These are phyloP conservation scores for Lactarius vividus DNA, from an alignment of 768 basidiomycete species.

Conservation along the genomic window DNA sequence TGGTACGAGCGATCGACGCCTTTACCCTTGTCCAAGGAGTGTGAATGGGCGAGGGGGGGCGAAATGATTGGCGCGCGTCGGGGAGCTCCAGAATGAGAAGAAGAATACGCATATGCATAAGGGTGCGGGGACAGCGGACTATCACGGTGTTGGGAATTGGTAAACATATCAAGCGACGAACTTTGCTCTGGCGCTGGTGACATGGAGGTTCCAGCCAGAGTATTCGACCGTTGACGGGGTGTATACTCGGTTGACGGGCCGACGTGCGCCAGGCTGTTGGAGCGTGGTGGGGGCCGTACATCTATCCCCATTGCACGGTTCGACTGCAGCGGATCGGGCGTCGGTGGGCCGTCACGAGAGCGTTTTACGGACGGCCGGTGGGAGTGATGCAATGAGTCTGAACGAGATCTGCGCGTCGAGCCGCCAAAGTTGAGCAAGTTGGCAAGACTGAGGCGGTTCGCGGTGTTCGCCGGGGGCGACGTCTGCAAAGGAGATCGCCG, in stretches of 20 bases:
- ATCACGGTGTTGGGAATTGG: conserved; percentile 27
- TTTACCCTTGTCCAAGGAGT: conserved; percentile 31
- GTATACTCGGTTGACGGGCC: conserved; percentile 32
- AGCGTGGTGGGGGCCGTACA: background rate
- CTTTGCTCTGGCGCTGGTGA: conserved; percentile 5
- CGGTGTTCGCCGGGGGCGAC: conserved; percentile 22
- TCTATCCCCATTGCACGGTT: conserved; percentile 26
- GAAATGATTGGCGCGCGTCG: conserved; percentile 23
- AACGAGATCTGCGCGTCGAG: conserved; percentile 16
- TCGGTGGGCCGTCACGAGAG: background rate
- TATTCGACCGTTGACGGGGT: conserved; percentile 25
- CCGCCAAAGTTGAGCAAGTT: conserved; percentile 51
- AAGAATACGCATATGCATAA: conserved; percentile 47
- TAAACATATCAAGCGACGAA: conserved; percentile 26
- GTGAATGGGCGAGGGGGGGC: conserved; percentile 29
- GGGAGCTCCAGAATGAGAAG: conserved; percentile 23
- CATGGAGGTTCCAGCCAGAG: conserved; percentile 24
- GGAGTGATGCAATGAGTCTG: background rate
- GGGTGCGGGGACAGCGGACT: conserved; percentile 41
- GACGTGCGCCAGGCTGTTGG: conserved; percentile 13
- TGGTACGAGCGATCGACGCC: conserved; percentile 29
- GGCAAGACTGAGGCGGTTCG: conserved; percentile 50
- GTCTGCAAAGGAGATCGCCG: conserved; percentile 31
- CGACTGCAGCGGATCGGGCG: conserved; percentile 28
- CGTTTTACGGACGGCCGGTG: conserved; percentile 6